Evolutionary conservation across 139 green algal species (phyloP).

Genomic region (Tetraselmis striata): DNA sequence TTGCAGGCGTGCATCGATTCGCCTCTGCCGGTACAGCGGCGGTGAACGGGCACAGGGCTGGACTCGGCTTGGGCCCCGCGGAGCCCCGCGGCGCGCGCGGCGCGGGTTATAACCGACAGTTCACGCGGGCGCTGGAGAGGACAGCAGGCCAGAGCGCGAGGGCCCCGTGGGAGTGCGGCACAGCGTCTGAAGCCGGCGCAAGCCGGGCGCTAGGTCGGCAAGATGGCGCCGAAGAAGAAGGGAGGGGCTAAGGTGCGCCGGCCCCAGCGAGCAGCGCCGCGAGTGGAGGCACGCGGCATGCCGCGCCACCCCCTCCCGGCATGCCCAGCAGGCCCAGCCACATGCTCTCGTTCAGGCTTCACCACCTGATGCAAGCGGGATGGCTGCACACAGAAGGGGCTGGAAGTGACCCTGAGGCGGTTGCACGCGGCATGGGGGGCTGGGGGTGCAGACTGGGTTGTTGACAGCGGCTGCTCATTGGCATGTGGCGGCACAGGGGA

Average conservation of each 20-base stretch:
- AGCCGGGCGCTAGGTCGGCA: neutral
- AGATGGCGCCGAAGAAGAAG: constrained; percentile 5
- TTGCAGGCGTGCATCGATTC: too few relatives aligned
- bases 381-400: too few relatives aligned
- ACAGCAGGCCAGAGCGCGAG: too few relatives aligned
- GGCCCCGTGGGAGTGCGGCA: neutral
- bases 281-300: neutral
- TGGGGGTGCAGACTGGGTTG: neutral
- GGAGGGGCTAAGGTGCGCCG: neutral
- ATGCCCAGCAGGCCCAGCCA: neutral
- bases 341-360: neutral
- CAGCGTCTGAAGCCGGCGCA: neutral
- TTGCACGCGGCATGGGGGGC: neutral
- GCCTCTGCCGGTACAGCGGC: too few relatives aligned
- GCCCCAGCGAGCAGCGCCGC: neutral
- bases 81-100: too few relatives aligned
- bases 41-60: too few relatives aligned
- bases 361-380: neutral
- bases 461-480: neutral
- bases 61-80: too few relatives aligned
- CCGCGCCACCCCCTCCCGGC: neutral
- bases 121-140: too few relatives aligned
- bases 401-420: too few relatives aligned
- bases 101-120: too few relatives aligned
- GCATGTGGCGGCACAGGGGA: neutral